A percentile compares a stretch with the other conserved stretches of the same genome.
Evolutionary conservation across 2,329 filamentous ascomycete genomes (phyloP).

Genomic region (Metarhizium humberi): DNA sequence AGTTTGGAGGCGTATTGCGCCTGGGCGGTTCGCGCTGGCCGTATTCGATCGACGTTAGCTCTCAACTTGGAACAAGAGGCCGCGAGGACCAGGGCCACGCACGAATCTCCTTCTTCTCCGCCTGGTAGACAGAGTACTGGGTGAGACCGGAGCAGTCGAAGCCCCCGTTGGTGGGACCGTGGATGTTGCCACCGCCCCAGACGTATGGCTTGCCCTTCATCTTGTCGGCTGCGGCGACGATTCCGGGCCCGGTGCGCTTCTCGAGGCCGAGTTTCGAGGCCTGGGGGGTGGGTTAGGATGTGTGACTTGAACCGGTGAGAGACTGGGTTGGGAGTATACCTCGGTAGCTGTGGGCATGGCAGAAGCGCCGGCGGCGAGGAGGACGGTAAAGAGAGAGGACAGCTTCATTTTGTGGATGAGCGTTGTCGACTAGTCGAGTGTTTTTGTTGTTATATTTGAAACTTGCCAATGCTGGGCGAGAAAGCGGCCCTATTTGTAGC

Average conservation of each 20-base stretch:
- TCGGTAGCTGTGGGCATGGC: not conserved
- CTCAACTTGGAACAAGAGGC: too few relatives aligned
- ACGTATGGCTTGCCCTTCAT: conserved; percentile 8
- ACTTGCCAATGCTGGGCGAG: too few relatives aligned
- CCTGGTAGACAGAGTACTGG: conserved; percentile 11
- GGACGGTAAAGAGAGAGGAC: not conserved
- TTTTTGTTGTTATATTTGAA: too few relatives aligned
- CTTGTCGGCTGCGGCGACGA: conserved; percentile 8
- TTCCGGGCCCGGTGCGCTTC: not conserved
- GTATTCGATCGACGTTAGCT: too few relatives aligned
- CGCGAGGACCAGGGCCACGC: not conserved
- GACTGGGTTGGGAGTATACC: not conserved
- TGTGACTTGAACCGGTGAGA: not conserved
- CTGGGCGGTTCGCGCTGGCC: conserved; percentile 9
- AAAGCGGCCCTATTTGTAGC: too few relatives aligned
- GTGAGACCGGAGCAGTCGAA: conserved; percentile 12
- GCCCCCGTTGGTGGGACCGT: conserved; percentile 10
- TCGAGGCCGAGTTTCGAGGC: too few relatives aligned
- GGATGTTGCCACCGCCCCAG: conserved; percentile 10
- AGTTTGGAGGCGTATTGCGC: conserved; percentile 10
- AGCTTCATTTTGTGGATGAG: conserved; percentile 1
- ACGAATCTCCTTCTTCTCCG: conserved; percentile 12
- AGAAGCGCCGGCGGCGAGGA: conserved; percentile 2
- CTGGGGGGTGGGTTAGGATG: not conserved
- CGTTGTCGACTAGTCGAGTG: not conserved